phyloP scores from a whole-genome alignment of 495 filamentous ascomycete species.

The Aspergillus biplanus region DNA sequence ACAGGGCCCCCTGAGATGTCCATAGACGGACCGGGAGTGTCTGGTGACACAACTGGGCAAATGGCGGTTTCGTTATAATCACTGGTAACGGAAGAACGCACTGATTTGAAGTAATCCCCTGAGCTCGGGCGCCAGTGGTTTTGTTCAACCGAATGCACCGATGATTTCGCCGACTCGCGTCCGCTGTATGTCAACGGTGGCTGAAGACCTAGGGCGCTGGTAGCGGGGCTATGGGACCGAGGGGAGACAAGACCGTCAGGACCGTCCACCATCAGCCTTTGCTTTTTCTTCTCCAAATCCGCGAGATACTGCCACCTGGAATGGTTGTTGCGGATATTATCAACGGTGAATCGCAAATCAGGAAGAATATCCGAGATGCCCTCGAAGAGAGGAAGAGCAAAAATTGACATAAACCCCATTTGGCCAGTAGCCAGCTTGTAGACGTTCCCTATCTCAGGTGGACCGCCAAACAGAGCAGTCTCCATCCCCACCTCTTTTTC shows the following conservation, averaged over 20 bases:
- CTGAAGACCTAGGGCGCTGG: constrained; percentile 15
- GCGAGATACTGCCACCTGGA: constrained; percentile 70
- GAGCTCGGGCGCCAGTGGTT: constrained; percentile 2
- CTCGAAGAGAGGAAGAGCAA: constrained; percentile 88
- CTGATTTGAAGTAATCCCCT: constrained; percentile 27
- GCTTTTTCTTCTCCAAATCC: constrained; percentile 50
- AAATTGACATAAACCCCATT: constrained; percentile 94
- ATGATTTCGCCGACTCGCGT: constrained; percentile 10
- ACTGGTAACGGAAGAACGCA: constrained; percentile 26
- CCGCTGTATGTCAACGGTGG: constrained; percentile 10
- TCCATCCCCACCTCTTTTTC: constrained; percentile 84
- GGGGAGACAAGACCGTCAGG: constrained; percentile 38
- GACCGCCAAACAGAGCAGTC: constrained; percentile 80
- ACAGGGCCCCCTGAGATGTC: constrained; percentile 41
- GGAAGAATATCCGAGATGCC: constrained; percentile 83
- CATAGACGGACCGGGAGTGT: constrained; percentile 46
- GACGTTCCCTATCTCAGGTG: constrained; percentile 79
- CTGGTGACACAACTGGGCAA: constrained; percentile 43
- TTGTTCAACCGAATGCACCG: constrained; percentile 14
- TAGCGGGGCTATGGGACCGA: constrained; percentile 42
- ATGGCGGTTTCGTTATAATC: constrained; percentile 44
- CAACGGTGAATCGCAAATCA: constrained; percentile 76
- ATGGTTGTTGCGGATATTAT: constrained; percentile 78
- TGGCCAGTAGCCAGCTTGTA: constrained; percentile 85
- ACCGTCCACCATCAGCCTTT: constrained; percentile 30